These are phyloP conservation scores for Leptodontidium sp. DNA, from an alignment of 2,329 filamentous ascomycete genomes.

Conservation along the genomic window DNA sequence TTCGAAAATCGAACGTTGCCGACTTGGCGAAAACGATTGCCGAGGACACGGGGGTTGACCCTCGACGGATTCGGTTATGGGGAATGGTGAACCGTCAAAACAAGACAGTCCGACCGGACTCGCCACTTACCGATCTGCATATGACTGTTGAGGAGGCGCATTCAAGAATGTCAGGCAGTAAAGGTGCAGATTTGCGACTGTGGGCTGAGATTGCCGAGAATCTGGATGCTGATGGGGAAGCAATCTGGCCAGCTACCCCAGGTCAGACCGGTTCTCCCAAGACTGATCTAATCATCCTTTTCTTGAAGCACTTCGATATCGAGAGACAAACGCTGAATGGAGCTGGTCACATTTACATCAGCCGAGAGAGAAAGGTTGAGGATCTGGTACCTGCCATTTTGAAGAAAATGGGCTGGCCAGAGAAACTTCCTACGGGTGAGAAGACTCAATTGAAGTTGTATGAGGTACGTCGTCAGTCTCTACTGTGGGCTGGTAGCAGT, in stretches of 20 bases:
- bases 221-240: conserved; percentile 70
- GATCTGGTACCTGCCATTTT: conserved; percentile 82
- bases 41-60: conserved; percentile 71
- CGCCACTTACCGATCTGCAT: conserved; percentile 79
- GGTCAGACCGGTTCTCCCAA: conserved; percentile 65
- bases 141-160: conserved; percentile 81
- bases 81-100: conserved; percentile 99
- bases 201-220: conserved; percentile 85
- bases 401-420: conserved; percentile 85
- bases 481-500: no score
- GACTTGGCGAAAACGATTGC: conserved; percentile 79
- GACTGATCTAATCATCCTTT: conserved; percentile 78
- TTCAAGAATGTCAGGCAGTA: conserved; percentile 71
- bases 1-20: conserved; percentile 77
- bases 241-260: conserved; percentile 74
- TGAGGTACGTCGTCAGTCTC: conserved; percentile 62
- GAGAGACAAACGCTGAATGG: conserved; percentile 79
- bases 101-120: conserved; percentile 91
- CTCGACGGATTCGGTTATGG: conserved; percentile 83
- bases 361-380: conserved; percentile 84
- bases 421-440: conserved; percentile 71
- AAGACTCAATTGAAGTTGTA: conserved; percentile 73
- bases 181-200: conserved; percentile 73
- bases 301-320: conserved; percentile 91
- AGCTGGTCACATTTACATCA: conserved; percentile 85